Evolutionary conservation across 163 green algal genomes (phyloP).

Genomic region (Chlamydomonas reinhardtii): DNA sequence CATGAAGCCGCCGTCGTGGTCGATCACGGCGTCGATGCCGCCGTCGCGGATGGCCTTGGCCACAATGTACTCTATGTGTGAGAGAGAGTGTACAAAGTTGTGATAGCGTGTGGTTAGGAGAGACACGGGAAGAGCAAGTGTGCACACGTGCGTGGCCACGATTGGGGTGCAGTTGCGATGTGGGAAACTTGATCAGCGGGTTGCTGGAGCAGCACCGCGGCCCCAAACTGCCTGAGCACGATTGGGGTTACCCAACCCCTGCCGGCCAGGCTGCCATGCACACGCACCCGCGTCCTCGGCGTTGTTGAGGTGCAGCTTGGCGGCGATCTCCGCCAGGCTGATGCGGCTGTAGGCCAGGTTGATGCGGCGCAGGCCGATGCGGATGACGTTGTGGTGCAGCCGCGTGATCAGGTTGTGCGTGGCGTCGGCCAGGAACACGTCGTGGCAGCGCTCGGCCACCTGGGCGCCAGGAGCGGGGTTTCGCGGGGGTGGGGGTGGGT

Average conservation of each 20-base stretch:
- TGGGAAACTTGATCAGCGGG: too few species aligned
- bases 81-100: too few species aligned
- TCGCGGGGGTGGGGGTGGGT: too few species aligned
- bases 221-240: too few species aligned
- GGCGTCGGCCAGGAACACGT: slow-evolving; percentile 83
- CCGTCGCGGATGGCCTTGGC: slow-evolving; percentile 97
- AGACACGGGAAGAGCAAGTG: too few species aligned
- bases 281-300: slow-evolving; percentile 83
- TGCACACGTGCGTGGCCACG: too few species aligned
- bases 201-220: too few species aligned
- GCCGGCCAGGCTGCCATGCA: too few species aligned
- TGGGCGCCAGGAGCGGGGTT: not conserved
- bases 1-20: slow-evolving; percentile 84
- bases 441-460: slow-evolving; percentile 66
- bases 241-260: too few species aligned
- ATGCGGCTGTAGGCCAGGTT: slow-evolving; percentile 93
- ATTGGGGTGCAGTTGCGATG: too few species aligned
- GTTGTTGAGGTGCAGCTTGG: slow-evolving; percentile 89
- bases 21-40: slow-evolving; percentile 86
- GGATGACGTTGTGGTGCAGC: slow-evolving; percentile 97
- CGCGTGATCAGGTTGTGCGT: slow-evolving; percentile 92
- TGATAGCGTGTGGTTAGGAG: too few species aligned
- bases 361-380: slow-evolving; percentile 92
- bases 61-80: slow-evolving; percentile 86
- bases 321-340: slow-evolving; percentile 85